Conservation (phyloP, 1,284 basidiomycete species). For the Leccinum proliferum region DNA sequence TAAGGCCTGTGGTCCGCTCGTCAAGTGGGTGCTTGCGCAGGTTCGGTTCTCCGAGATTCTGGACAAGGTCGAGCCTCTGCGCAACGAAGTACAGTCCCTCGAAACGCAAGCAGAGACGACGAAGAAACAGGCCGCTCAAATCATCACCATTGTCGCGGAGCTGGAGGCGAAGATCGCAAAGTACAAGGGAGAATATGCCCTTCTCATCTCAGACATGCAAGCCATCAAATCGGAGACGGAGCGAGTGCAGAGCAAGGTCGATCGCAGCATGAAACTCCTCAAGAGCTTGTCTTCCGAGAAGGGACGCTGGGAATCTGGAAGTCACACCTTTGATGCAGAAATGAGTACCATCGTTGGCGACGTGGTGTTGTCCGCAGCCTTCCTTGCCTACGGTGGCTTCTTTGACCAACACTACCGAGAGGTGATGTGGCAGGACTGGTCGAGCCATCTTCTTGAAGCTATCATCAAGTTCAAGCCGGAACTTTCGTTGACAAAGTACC, state of each 20-base stretch:
- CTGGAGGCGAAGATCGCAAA: conserved; percentile 89
- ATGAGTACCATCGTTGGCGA: conserved; percentile 99
- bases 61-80: conserved; percentile 95
- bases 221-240: conserved; percentile 99
- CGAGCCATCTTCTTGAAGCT: conserved; percentile 82
- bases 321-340: conserved; percentile 94
- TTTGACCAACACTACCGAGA: conserved; percentile 99
- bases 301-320: conserved; percentile 92
- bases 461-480: conserved; percentile 91
- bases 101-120: conserved; percentile 91
- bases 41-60: conserved; percentile 97
- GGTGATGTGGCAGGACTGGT: conserved; percentile 97
- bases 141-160: conserved; percentile 90
- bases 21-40: conserved; percentile 98
- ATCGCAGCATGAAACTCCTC: conserved; percentile 93
- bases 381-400: conserved; percentile 97
- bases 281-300: conserved; percentile 95
- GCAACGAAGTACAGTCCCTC: conserved; percentile 92
- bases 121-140: conserved; percentile 86
- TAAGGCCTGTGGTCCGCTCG: conserved; percentile 96
- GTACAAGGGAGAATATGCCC: conserved; percentile 98
- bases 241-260: conserved; percentile 94
- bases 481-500: conserved; percentile 90
- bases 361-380: conserved; percentile 92
- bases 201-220: conserved; percentile 96